Base-by-base conservation (phyloP, 2,329 filamentous ascomycete genomes). In the Lachnellula subtilissima region DNA sequence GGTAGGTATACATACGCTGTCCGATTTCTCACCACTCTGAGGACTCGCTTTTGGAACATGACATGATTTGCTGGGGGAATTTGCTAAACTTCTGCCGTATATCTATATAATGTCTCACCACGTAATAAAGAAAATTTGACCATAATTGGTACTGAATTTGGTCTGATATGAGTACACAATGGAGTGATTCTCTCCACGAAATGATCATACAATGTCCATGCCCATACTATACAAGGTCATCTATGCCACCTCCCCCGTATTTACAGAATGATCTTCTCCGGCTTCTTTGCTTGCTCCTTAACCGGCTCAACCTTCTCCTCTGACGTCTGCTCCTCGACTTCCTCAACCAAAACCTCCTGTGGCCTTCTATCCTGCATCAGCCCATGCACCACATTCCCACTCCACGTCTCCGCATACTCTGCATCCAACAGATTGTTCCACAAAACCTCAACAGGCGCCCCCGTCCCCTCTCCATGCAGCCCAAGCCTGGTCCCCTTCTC, bases 391-490 rank as follows among this genome's bases (percentile, higher is more conserved):
- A 74, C 70, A 28, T 65, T 65, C 8, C 62, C 60, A 8, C 63
- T 66, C 72, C 72, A 74, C n/a, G 56, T 58, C 39, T 65, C 63
- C 25, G 72, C 72, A 59, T 65, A 73, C 54, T 74, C 70, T 0
- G 70, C 68, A 65, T 74, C 71, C 22, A 64, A 54, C 5, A 72
- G 56, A 63, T 73, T 64, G 32, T 58, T 63, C 72, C 72, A 73
- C 48, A 63, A 59, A 6, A 74, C 62, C 43, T 64, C 58, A n/a
- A 64, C 68, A 25, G 55, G 52, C 1, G 45, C 43, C 6, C 62
- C 63, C 15, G 52, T 53, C 1, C 57, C 62, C 40, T 61, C 59
- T 1, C 63, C 58, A 2, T 48, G 45, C 39, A 65, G 39, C 5
- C 64, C 57, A 46, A 66, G 60, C 46, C 42, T 23, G 19, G 19